Percentiles rank a stretch among this genome's conserved stretches.
Conservation (phyloP, 805 yeast genomes). For the Wickerhamiella sergipiensis region DNA sequence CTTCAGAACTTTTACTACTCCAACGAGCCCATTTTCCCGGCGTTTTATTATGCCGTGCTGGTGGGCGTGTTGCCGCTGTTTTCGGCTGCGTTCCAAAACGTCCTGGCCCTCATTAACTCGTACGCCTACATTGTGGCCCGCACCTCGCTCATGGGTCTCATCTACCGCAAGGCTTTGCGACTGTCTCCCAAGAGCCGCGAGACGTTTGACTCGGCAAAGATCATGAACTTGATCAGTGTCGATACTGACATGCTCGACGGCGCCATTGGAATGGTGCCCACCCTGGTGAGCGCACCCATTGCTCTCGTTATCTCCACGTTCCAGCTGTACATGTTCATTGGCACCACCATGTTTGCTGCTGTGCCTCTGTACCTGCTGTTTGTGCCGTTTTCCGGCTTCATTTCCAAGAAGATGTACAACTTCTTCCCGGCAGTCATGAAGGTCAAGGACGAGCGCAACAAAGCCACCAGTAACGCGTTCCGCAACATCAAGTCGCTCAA, state of each 20-base stretch:
- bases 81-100: conserved; percentile 8
- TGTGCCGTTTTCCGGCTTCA: conserved; percentile 59
- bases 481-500: conserved; percentile 84
- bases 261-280: conserved; percentile 55
- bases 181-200: conserved; percentile 54
- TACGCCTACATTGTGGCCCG: conserved; percentile 12
- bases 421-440: conserved; percentile 73
- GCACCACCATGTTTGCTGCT: conserved; percentile 86
- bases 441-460: conserved; percentile 79
- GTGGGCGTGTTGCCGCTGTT: conserved; percentile 14
- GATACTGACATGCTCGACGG: conserved; percentile 82
- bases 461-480: conserved; percentile 72
- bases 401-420: conserved; percentile 43
- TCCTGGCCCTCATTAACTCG: conserved; percentile 7
- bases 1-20: conserved; percentile 9
- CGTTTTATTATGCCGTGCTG: conserved; percentile 14
- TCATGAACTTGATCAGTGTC: conserved; percentile 86
- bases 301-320: conserved; percentile 62
- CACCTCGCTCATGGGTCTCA: conserved; percentile 40
- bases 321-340: conserved; percentile 59
- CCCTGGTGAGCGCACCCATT: conserved; percentile 84
- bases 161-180: conserved; percentile 56
- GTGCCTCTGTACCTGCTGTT: conserved; percentile 57
- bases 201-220: conserved; percentile 70
- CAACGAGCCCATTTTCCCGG: conserved; percentile 9